These are phyloP conservation scores for Corymbia calophylla DNA, from an alignment of 441 rosid species.

Conservation along the genomic window DNA sequence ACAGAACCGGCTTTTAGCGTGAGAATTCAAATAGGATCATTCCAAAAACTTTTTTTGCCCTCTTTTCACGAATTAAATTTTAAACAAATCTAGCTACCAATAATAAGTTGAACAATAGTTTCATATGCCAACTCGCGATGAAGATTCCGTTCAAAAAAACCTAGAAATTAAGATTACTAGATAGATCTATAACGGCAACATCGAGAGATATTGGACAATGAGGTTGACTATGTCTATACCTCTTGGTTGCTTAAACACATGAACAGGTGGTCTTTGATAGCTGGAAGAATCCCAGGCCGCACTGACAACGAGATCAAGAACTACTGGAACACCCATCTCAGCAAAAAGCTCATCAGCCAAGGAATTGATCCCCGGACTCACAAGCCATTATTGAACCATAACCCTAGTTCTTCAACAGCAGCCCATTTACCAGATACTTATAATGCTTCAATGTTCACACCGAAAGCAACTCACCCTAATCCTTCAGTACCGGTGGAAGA, in stretches of 20 bases:
- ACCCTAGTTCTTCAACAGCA: neutral
- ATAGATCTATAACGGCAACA: neutral
- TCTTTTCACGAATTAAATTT: neutral
- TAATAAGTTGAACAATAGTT: neutral
- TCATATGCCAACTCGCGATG: neutral
- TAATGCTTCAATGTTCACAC: neutral
- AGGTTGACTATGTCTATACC: neutral
- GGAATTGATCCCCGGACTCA: conserved; percentile 39
- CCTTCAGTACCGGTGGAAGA: neutral
- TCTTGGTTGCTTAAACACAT: neutral
- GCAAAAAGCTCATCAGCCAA: conserved; percentile 36
- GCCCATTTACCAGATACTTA: neutral
- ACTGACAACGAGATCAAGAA: conserved; percentile 39
- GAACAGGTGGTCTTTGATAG: conserved; percentile 35
- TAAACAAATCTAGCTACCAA: neutral
- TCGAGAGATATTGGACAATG: neutral
- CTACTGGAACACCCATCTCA: conserved; percentile 29
- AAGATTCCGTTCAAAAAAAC: no score
- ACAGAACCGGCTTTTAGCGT: neutral
- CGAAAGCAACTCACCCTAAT: neutral
- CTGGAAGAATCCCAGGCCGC: conserved; percentile 38
- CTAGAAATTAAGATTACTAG: neutral
- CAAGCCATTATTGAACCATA: conserved; percentile 16
- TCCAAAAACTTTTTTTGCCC: neutral
- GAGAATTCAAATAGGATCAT: neutral